Evolutionary conservation across 176 grass and related monocot genomes (phyloP), one percentile per base, ranked within the genome.

Genomic region (Musa troglodytarum): DNA sequence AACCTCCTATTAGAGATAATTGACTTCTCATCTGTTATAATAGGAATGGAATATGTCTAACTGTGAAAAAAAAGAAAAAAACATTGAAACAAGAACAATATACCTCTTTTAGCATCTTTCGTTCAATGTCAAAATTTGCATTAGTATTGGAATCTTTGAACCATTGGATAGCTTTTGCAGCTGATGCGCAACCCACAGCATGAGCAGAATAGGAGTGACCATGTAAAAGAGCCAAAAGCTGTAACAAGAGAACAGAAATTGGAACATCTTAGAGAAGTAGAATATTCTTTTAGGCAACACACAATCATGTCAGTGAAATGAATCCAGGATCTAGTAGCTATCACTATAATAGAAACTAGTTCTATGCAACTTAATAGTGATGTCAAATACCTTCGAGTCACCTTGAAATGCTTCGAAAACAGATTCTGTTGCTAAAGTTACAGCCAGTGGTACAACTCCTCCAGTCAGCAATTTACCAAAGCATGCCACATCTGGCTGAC

Each of bases 391-490:
- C 92, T 98, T 98, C 2, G 90, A 98, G 75, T 91, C 81, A 83
- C 95, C 80, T 82, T 72, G 80, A 81, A 98, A 98, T 59, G 85
- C 85, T 78, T 91, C 80, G 82, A 93, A 98, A 82, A 94, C 75
- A 82, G 85, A 81, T 81, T 98, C 95, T 0, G 88, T 94, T 66
- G 88, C 69, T 78, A 98, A 62, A 4, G 90, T 98, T 66, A 75
- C 90, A 24, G 95, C 90, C 78, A 98, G 82, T 68, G 90, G 95
- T 58, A 98, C 65, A 81, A 93, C 74, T 11, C 90, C 95, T 59
- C 88, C 95, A 72, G 86, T 98, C 95, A 98, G 86, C 74, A 98
- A 66, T 84, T 98, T 98, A n/a, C 85, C 95, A 79, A 89, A 98
- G 84, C 95, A 98, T 53, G 88, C 82, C 22, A 91, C 81, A 88